These are phyloP conservation scores for Apiospora phragmitis DNA, from an alignment of 2,329 filamentous ascomycete genomes.

Conservation along the genomic window DNA sequence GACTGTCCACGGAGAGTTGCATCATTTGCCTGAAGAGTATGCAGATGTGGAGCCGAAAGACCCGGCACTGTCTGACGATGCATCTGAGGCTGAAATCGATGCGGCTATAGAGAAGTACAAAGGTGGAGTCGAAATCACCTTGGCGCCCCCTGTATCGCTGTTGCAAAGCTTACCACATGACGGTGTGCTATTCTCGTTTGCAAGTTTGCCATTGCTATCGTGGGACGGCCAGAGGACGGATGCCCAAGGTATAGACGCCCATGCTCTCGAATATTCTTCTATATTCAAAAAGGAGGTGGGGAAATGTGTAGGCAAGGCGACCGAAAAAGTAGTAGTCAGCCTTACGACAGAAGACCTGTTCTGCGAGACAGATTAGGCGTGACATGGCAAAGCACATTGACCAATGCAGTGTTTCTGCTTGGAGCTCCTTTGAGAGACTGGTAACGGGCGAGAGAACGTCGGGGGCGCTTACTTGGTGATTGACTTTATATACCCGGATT, in stretches of 20 bases:
- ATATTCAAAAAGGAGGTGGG: conserved; percentile 67
- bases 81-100: conserved; percentile 26
- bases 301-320: conserved; percentile 52
- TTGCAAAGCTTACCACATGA: conserved; percentile 48
- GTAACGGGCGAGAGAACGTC: not conserved
- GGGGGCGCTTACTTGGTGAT: not conserved
- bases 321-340: conserved; percentile 30
- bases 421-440: not conserved
- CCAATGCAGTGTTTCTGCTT: not conserved
- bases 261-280: conserved; percentile 52
- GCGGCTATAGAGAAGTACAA: conserved; percentile 26
- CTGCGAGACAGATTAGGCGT: conserved; percentile 48
- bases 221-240: conserved; percentile 60
- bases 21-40: conserved; percentile 71
- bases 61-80: conserved; percentile 26
- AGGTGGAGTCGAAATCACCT: conserved; percentile 31
- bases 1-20: conserved; percentile 77
- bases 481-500: not conserved
- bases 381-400: not conserved
- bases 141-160: conserved; percentile 46
- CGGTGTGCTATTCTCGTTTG: conserved; percentile 44
- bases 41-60: conserved; percentile 20
- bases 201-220: conserved; percentile 58
- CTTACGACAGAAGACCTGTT: conserved; percentile 63
- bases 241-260: conserved; percentile 39